These are phyloP conservation scores for Amaranthus hypochondriacus DNA, from an alignment of 148 eudicot genomes.

Conservation along the genomic window DNA sequence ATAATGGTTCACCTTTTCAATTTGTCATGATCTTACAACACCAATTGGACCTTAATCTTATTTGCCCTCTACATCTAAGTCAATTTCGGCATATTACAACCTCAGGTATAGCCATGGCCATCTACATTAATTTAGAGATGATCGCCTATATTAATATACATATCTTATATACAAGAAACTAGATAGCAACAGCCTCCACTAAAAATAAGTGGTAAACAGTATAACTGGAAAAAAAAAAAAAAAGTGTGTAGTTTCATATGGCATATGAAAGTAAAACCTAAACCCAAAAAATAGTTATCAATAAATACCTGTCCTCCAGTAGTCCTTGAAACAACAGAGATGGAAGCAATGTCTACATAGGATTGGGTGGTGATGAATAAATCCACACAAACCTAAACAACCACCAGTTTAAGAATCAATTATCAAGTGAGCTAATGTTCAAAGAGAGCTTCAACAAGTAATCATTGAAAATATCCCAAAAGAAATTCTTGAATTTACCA, in stretches of 20 bases:
- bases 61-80: no score
- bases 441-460: background rate
- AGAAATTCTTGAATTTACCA: background rate
- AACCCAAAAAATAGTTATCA: background rate
- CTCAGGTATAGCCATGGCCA: no score
- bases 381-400: conserved; percentile 86
- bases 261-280: conserved; percentile 3
- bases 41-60: no score
- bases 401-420: conserved; percentile 10
- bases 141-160: no score
- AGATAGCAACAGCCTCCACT: background rate
- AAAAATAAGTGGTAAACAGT: background rate
- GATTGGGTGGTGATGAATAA: conserved; percentile 82
- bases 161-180: background rate
- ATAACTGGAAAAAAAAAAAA: background rate
- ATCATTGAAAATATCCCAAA: background rate
- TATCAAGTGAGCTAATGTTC: background rate
- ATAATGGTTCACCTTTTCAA: no score
- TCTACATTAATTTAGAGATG: no score
- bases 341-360: conserved; percentile 87
- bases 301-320: conserved; percentile 95
- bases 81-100: no score
- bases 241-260: background rate
- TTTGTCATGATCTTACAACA: no score
- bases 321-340: conserved; percentile 84